These are phyloP conservation scores for Orbilia brochopaga DNA, from an alignment of 2,329 filamentous ascomycete species.

Conservation along the genomic window DNA sequence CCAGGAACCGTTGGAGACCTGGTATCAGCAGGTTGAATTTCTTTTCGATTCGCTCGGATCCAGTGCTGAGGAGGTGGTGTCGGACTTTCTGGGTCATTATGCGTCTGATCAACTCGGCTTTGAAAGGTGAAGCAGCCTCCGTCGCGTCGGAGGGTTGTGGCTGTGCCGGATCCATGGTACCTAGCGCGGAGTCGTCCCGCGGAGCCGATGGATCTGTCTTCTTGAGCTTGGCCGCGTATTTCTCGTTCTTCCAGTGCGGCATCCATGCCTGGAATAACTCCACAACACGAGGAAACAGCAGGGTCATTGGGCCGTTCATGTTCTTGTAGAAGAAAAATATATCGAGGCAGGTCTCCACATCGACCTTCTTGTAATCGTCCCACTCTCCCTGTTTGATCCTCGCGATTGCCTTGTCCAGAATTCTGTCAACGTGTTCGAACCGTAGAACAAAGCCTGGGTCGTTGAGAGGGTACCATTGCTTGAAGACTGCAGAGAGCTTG, in stretches of 20 bases:
- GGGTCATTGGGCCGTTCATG: background rate
- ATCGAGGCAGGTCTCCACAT: conserved; percentile 19
- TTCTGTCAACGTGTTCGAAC: conserved; percentile 1
- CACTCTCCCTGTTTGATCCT: conserved; percentile 5
- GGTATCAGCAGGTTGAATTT: background rate
- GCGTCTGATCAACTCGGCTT: too few relatives aligned
- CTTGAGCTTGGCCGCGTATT: background rate
- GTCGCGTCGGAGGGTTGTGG: too few relatives aligned
- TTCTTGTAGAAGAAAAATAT: conserved; percentile 16
- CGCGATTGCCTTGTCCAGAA: conserved; percentile 23
- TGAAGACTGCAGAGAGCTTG: background rate
- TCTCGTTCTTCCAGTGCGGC: conserved; percentile 17
- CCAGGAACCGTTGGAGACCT: conserved; percentile 14
- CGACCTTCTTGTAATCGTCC: background rate
- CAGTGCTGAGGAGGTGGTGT: background rate
- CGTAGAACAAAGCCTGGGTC: background rate
- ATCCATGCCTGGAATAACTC: conserved; percentile 29
- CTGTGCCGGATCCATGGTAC: too few relatives aligned
- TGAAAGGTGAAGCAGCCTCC: too few relatives aligned
- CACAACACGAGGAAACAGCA: conserved; percentile 22
- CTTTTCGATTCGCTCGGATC: background rate
- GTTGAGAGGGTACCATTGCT: background rate
- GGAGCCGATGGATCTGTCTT: too few relatives aligned
- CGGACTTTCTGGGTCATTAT: background rate
- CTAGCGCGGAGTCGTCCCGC: too few relatives aligned